A percentile compares a stretch with the other conserved stretches of the same genome.
These are phyloP conservation scores for Mortierella sp. DNA, from an alignment of 371 early-diverging fungal genomes.

Conservation along the genomic window DNA sequence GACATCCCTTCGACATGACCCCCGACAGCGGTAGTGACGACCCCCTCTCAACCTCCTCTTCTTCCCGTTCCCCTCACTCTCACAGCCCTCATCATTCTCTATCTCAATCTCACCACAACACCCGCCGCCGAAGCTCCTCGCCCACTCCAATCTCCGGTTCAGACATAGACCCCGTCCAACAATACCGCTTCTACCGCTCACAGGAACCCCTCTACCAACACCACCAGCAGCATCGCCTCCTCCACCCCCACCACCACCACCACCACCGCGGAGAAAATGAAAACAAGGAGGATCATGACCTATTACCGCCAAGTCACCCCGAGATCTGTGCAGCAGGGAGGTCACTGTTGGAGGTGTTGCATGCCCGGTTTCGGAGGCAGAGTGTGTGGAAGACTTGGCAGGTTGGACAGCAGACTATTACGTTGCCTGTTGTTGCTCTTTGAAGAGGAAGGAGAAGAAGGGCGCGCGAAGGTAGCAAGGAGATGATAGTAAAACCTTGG, in stretches of 20 bases:
- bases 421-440: conserved; percentile 34
- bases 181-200: neutral
- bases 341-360: conserved; percentile 30
- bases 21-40: neutral
- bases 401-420: conserved; percentile 37
- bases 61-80: neutral
- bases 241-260: neutral
- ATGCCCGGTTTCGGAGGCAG: conserved; percentile 37
- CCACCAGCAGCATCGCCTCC: neutral
- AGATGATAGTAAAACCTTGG: neutral
- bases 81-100: neutral
- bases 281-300: conserved; percentile 1
- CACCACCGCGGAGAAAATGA: neutral
- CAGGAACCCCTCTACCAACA: neutral
- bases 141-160: neutral
- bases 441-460: neutral
- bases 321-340: conserved; percentile 37
- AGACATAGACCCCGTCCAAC: neutral
- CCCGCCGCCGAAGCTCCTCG: neutral
- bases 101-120: neutral
- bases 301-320: conserved; percentile 12
- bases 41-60: neutral
- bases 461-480: neutral
- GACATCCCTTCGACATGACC: neutral
- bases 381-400: conserved; percentile 35